phyloP scores from a whole-genome alignment of 164 flowering plant genomes.

The Berberis vulgaris region DNA sequence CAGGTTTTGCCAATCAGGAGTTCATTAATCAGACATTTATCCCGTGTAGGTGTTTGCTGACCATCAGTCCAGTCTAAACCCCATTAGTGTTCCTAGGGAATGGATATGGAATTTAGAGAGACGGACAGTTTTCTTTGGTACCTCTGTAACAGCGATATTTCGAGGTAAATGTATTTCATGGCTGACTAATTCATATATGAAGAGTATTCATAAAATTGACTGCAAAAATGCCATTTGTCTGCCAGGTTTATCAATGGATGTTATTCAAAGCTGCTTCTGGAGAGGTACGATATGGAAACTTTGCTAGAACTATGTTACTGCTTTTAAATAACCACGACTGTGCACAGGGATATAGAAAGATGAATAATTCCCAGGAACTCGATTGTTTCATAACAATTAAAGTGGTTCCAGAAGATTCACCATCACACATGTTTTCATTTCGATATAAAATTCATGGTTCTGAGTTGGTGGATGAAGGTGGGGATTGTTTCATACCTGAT shows the following conservation, averaged over 20 bases:
- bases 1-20: background rate
- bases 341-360: no score
- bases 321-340: background rate
- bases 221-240: background rate
- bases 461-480: no score
- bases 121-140: conserved; percentile 81
- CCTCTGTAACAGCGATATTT: conserved; percentile 77
- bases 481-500: no score
- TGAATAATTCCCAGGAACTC: no score
- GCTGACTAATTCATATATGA: no score
- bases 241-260: conserved; percentile 14
- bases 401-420: no score
- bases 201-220: no score
- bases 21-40: background rate
- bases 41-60: conserved; percentile 85
- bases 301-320: background rate
- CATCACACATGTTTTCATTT: no score
- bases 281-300: conserved; percentile 24
- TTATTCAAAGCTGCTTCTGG: conserved; percentile 49
- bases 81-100: conserved; percentile 71
- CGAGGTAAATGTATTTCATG: conserved; percentile 43
- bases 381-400: no score
- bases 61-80: conserved; percentile 79
- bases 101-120: conserved; percentile 78
- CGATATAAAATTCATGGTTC: no score